Evolutionary conservation across 106 monocot species (phyloP), one percentile per base, ranked within the genome.

Genomic region (Iris macrosiphon): DNA sequence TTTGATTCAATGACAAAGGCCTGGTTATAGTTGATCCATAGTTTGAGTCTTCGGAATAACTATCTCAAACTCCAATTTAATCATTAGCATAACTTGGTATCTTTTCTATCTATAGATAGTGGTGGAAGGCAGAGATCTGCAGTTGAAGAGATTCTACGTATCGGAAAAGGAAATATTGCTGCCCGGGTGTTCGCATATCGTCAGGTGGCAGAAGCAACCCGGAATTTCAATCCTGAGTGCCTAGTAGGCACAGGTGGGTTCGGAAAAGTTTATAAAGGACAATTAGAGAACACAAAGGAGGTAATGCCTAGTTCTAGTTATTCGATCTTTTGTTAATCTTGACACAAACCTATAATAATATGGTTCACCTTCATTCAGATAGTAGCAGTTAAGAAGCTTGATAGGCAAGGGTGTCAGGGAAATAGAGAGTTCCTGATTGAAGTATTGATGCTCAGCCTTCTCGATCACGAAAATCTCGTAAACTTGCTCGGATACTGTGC

Each of bases 381-480:
- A 25, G 21, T 64, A 27, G 64, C 64, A 13, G 64, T 64, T 3
- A 64, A 64, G 34, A 34, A 64, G 30, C 52, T 64, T 17, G 52
- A 64, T 15, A 64, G 49, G 39, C 51, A 48, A 12, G 64, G 64
- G 12, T 52, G 28, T 2, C 64, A 64, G n/a, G 64, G 64, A 29
- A 64, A 39, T 17, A 51, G 64, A 41, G 64, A 64, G 27, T 64
- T 64, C 52, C 52, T 64, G 19, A 38, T 52, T 13, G 64, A 64
- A 41, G 64, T 64, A 5, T 25, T 64, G 27, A 64, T 64, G 64
- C 64, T 64, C 27, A 47, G 64, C 24, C 64, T 52, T 37, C 64
- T 64, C 41, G 52, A 64, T 10, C 52, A 64, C 29, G 30, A 26
- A 38, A 64, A 64, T 38, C 64, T 64, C 13, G 64, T 64, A 1